Base-by-base conservation (phyloP, 495 filamentous ascomycete genomes). In the Penicillium manginii region DNA sequence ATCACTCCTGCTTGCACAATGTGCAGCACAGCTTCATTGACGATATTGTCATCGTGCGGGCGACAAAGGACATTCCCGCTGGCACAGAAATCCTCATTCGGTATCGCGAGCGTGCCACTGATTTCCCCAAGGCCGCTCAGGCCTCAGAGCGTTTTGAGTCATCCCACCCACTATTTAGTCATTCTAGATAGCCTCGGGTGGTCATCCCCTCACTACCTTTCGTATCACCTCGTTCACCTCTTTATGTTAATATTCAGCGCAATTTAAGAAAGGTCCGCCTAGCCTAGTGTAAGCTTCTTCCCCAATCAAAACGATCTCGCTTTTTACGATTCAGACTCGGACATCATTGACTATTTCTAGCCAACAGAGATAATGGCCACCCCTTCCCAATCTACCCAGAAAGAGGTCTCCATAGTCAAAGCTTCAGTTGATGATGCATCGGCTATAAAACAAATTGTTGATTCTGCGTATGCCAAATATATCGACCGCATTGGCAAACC, bases 31-130 rank as follows among this genome's bases (percentile, higher is more conserved):
- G 75, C 23, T 86, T 84, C 68, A 81, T 86, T 50, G 82, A 84
- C 37, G 84, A 87, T 61, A 76, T 88, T 71, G 76, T 81, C 66
- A 71, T 86, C 52, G 52, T 84, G 11, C 81, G 83, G 15, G 82
- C 85, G 0, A 60, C 71, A 7, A 49, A 60, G 19, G 66, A 79
- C 61, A 68, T 88, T 12, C 61, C 65, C 6, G 55, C 71, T 0
- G 72, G 78, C 52, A 79, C 81, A 12, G 84, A 87, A 59, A 46
- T 88, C 15, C 78, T 71, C 0, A 61, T 70, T 19, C 7, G 17
- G 15, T 43, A 43, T n/a, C 40, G 15, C 40, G 15, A 17, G 17
- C 40, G 17, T n/a, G 6, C 14, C 15, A 43, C 7, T 2, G 40
- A 18, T 18, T n/a, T 12, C 15, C 26, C 9, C 9, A 29, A 29